phyloP scores from a whole-genome alignment of 106 monocot genomes.

The Acorus calamus region DNA sequence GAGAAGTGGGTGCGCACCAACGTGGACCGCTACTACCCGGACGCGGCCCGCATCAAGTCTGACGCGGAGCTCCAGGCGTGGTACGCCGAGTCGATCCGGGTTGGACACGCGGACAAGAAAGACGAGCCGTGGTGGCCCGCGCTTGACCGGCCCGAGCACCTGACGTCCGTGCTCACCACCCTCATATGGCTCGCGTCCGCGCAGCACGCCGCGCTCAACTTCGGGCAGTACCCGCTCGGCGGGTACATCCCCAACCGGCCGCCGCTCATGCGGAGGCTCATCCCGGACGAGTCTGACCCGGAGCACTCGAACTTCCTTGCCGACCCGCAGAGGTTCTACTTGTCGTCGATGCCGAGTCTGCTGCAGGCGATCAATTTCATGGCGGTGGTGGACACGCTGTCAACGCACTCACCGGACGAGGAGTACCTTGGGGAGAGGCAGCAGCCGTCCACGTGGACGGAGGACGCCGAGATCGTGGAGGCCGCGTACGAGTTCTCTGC shows the following conservation, averaged over 20 bases:
- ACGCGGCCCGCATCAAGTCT: constrained; percentile 16
- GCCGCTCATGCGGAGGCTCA: constrained; percentile 65
- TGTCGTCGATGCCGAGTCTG: constrained; percentile 61
- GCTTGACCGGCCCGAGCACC: constrained; percentile 33
- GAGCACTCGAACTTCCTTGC: constrained; percentile 52
- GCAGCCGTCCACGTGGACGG: constrained; percentile 62
- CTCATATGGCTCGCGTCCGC: constrained; percentile 81
- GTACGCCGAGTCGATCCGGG: constrained; percentile 56
- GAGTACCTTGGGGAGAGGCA: constrained; percentile 82
- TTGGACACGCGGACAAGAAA: constrained; percentile 70
- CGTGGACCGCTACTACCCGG: constrained; percentile 44
- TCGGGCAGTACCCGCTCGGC: constrained; percentile 89
- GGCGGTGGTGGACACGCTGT: constrained; percentile 94
- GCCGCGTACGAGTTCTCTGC: constrained; percentile 48
- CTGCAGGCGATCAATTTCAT: constrained; percentile 72
- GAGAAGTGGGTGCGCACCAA: constrained; percentile 38
- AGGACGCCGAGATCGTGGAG: constrained; percentile 49
- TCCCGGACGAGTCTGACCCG: constrained; percentile 61
- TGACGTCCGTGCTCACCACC: constrained; percentile 59
- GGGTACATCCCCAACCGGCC: constrained; percentile 99
- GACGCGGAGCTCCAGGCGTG: constrained; percentile 81
- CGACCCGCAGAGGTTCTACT: constrained; percentile 63
- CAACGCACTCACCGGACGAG: constrained; percentile 89
- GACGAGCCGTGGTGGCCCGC: constrained; percentile 69
- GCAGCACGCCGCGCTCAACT: constrained; percentile 95